Percentiles rank a stretch among this genome's conserved stretches.
Conservation (phyloP, 2,329 filamentous ascomycete genomes). For the Parastagonospora nodorum region DNA sequence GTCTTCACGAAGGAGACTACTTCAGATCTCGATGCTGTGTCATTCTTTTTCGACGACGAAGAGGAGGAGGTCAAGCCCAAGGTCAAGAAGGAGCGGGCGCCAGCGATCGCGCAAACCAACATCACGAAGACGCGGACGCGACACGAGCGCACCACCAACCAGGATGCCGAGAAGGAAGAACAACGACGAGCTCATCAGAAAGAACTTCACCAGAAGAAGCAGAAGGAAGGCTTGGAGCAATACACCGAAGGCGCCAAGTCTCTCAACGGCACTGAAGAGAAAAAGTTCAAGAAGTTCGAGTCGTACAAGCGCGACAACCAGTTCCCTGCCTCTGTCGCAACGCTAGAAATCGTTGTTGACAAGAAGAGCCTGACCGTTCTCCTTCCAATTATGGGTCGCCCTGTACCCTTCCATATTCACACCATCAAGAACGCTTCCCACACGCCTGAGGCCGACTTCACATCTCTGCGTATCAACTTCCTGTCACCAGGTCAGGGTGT, state of each 20-base stretch:
- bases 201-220: constrained; percentile 84
- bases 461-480: constrained; percentile 95
- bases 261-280: constrained; percentile 87
- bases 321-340: constrained; percentile 79
- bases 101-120: constrained; percentile 89
- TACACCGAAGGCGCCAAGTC: constrained; percentile 86
- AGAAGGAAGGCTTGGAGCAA: constrained; percentile 80
- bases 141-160: constrained; percentile 84
- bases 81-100: constrained; percentile 84
- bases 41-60: constrained; percentile 98
- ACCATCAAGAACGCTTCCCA: constrained; percentile 99
- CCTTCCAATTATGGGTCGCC: constrained; percentile 94
- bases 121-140: constrained; percentile 92
- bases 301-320: constrained; percentile 99
- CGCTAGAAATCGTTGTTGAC: constrained; percentile 88
- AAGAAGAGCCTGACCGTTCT: constrained; percentile 88
- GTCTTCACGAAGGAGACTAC: constrained; percentile 94
- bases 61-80: constrained; percentile 83
- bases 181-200: constrained; percentile 90
- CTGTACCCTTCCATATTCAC: constrained; percentile 95
- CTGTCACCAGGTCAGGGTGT: constrained; percentile 96
- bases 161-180: constrained; percentile 87
- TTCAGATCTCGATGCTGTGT: constrained; percentile 89
- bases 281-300: constrained; percentile 99
- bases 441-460: constrained; percentile 92